Base-by-base conservation (phyloP, 2,329 filamentous ascomycete genomes). In the Sporothrix mexicana region DNA sequence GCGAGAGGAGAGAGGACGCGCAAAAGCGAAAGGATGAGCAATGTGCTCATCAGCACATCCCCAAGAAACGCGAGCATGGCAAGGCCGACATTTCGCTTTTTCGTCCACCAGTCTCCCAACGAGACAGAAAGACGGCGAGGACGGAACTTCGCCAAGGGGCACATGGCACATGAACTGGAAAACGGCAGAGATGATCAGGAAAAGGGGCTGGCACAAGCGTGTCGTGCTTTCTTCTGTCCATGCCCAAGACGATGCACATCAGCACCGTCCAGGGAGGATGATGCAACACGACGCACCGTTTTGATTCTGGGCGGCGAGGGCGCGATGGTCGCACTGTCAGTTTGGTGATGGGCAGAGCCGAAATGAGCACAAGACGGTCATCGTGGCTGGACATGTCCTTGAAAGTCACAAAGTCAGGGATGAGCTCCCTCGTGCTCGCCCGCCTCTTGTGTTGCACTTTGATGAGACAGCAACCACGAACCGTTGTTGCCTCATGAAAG, bases 191-290 rank as follows among this genome's bases (percentile, higher is more conserved):
- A 15, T 15, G 30, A 36, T 36, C 13, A 6, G 36, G 41, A 64
- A 64, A 64, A 17, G 61, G 61, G 61, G 41, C 41, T 55, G 67
- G 45, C 64, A 67, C 64, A 13, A 51, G 64, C 15, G 7, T 51
- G 64, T 3, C 20, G 30, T 43, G 64, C 20, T 1, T n/a, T 23
- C n/a, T 20, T 36, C 17, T 43, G 20, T 25, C 8, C 41, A 6
- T 12, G 15, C 2, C 6, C 41, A 41, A n/a, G 30, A 47, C 10
- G 10, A 12, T 66, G 61, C 41, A 23, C 15, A 67, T 36, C n/a
- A 25, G 12, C 23, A 15, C 45, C 13, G 23, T n/a, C 8, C 23
- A 7, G 15, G 15, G 45, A 51, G 5, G 23, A 51, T 20, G 45
- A 36, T 67, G 51, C 45, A 67, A 67, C 15, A n/a, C 30, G 30